Percentiles rank a stretch among this genome's conserved stretches.
Conservation (phyloP, 2,329 filamentous ascomycete species). For the Trichoderma koningiopsis region DNA sequence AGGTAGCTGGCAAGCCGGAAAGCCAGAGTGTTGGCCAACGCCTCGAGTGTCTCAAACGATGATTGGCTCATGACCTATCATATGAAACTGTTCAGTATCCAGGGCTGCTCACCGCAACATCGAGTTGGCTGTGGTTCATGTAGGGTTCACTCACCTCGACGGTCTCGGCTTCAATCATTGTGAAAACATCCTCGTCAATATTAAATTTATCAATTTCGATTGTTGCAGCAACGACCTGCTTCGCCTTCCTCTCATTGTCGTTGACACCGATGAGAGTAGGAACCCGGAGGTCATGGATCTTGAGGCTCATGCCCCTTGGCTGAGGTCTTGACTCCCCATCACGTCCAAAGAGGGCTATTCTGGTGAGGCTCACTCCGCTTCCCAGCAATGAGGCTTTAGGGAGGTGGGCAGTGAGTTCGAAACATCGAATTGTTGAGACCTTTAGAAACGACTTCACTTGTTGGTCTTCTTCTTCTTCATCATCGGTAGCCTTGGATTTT, state of each 20-base stretch:
- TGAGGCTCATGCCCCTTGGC: conserved; percentile 42
- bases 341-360: conserved; percentile 46
- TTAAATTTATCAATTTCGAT: conserved; percentile 61
- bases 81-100: conserved; percentile 1
- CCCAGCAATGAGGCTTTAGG: conserved; percentile 72
- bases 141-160: conserved; percentile 55
- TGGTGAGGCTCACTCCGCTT: conserved; percentile 57
- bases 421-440: conserved; percentile 42
- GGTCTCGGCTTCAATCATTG: conserved; percentile 59
- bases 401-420: conserved; percentile 58
- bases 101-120: not conserved
- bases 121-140: not conserved
- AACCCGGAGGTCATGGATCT: conserved; percentile 60
- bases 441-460: conserved; percentile 37
- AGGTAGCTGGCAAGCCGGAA: conserved; percentile 50
- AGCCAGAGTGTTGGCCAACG: conserved; percentile 55
- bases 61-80: conserved; percentile 56
- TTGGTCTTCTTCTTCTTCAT: not conserved
- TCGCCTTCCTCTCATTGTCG: conserved; percentile 65
- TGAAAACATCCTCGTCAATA: conserved; percentile 52
- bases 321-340: conserved; percentile 29
- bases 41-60: conserved; percentile 65
- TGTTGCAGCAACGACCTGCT: conserved; percentile 67
- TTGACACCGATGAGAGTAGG: conserved; percentile 75
- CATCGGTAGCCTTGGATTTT: not conserved